These are phyloP conservation scores for Rhizophagus clarus DNA, from an alignment of 192 early-diverging fungal genomes.

Conservation along the genomic window DNA sequence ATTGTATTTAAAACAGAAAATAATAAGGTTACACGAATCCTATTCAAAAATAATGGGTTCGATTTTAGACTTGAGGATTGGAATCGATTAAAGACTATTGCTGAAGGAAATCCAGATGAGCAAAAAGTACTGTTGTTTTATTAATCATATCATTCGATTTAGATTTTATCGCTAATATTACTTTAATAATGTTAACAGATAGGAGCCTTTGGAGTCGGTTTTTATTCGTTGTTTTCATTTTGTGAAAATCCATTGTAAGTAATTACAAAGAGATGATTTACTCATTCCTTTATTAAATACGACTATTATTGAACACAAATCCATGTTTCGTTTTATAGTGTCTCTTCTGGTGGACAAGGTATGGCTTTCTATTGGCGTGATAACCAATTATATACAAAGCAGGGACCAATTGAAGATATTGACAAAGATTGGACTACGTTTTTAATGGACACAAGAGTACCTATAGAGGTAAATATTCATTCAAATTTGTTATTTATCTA, in stretches of 20 bases:
- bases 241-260: constrained; percentile 83
- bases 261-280: too few relatives aligned
- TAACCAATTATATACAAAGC: constrained; percentile 84
- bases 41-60: too few relatives aligned
- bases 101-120: too few relatives aligned
- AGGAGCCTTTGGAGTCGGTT: constrained; percentile 81
- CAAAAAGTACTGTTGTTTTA: too few relatives aligned
- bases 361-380: constrained; percentile 91
- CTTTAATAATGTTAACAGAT: constrained; percentile 43
- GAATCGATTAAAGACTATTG: too few relatives aligned
- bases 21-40: too few relatives aligned
- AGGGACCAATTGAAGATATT: constrained; percentile 50
- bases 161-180: too few relatives aligned
- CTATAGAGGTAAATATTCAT: constrained; percentile 48
- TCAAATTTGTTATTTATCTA: too few relatives aligned
- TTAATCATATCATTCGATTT: too few relatives aligned
- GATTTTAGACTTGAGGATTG: too few relatives aligned
- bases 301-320: not conserved
- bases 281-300: too few relatives aligned
- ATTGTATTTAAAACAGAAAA: too few relatives aligned
- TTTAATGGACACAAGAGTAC: constrained; percentile 72
- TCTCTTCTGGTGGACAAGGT: constrained; percentile 72
- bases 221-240: constrained; percentile 87
- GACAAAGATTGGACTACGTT: constrained; percentile 67
- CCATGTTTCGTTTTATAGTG: constrained; percentile 38